Conservation (phyloP, 2,329 filamentous ascomycete species). For the Sporothrix phasma region DNA sequence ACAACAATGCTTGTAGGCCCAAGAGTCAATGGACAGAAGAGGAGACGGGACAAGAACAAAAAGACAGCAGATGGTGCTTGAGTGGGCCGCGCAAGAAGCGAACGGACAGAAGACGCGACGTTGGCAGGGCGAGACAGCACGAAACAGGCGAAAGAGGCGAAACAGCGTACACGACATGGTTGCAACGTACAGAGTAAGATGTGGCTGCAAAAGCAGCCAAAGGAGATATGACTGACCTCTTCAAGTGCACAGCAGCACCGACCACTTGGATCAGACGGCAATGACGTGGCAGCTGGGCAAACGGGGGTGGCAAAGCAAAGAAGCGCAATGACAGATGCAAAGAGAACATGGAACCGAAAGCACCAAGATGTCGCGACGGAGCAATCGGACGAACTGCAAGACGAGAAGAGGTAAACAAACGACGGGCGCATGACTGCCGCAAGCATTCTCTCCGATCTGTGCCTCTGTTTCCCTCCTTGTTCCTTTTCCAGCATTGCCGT, state of each 20-base stretch:
- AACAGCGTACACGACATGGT: background rate
- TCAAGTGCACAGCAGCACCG: background rate
- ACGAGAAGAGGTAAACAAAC: slow-evolving; percentile 8
- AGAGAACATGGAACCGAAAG: background rate
- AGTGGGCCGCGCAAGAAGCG: background rate
- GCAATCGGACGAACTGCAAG: background rate
- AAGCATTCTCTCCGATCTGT: background rate
- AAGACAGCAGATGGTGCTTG: background rate
- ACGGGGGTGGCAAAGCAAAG: background rate
- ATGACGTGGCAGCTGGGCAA: slow-evolving; percentile 8
- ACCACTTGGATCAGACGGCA: background rate
- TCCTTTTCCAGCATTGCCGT: background rate
- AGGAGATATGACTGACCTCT: background rate
- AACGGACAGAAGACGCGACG: background rate
- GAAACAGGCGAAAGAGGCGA: too few species aligned
- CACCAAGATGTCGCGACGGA: background rate
- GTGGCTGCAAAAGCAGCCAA: background rate
- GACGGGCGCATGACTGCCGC: background rate
- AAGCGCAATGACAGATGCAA: background rate
- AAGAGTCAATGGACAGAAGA: background rate
- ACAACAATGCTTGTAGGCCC: background rate
- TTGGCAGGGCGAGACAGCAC: background rate
- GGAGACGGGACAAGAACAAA: background rate
- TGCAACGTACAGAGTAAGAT: background rate
- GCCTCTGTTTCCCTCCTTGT: background rate